Evolutionary conservation across 225 moss, liverwort and hornwort species (phyloP).

Genomic region (Anthoceros angustus): DNA sequence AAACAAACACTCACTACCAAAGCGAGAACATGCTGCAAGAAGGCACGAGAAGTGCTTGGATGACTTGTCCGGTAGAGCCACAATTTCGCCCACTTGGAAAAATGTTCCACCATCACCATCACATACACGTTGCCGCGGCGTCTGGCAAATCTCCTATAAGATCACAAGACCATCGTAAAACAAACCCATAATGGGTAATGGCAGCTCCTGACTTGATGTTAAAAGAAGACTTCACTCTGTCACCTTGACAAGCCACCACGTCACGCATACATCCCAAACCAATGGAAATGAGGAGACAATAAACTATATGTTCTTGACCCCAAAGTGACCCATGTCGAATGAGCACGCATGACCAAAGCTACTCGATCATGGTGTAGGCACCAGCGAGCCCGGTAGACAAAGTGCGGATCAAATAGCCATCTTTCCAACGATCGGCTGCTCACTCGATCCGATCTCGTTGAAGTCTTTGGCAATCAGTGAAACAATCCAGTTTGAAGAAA

Average conservation of each 20-base stretch:
- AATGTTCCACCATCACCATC: neutral
- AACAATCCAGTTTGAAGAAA: neutral
- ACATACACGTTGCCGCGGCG: neutral
- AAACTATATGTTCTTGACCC: neutral
- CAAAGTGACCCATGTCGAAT: neutral
- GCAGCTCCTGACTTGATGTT: neutral
- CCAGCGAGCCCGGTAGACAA: neutral
- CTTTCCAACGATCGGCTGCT: neutral
- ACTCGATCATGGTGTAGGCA: neutral
- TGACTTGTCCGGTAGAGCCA: neutral
- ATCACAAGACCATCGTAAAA: neutral
- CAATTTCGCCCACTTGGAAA: slow-evolving; percentile 9
- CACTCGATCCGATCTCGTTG: neutral
- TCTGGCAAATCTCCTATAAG: neutral
- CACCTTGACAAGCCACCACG: neutral
- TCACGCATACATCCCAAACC: neutral
- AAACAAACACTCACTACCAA: neutral
- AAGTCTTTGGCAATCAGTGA: too few relatives aligned
- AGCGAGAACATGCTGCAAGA: neutral
- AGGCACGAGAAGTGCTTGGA: neutral
- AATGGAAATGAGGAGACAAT: neutral
- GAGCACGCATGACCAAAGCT: neutral
- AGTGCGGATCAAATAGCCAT: neutral
- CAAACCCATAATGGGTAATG: slow-evolving; percentile 2
- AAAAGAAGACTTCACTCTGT: neutral